A percentile compares a stretch with the other conserved stretches of the same genome.
phyloP scores from a whole-genome alignment of 768 basidiomycete species.

The Rhizopogon roseolus region DNA sequence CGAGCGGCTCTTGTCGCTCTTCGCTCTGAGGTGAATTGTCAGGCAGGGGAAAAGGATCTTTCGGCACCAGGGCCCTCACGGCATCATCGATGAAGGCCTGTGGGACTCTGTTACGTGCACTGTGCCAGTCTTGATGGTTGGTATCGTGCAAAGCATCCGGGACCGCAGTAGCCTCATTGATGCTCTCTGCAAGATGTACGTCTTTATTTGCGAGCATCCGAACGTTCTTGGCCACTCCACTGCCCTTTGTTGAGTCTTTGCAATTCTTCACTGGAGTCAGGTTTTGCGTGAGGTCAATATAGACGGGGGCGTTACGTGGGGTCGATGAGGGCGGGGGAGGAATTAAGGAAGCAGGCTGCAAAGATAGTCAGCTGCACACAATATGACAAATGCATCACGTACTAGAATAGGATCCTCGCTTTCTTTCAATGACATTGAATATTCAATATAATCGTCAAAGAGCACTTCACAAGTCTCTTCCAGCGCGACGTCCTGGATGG shows the following conservation, averaged over 20 bases:
- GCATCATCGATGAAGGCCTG: not conserved
- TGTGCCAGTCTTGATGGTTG: not conserved
- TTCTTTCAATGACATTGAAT: slow-evolving; percentile 1
- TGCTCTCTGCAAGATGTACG: not conserved
- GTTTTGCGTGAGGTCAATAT: slow-evolving; percentile 43
- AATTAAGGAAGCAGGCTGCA: slow-evolving; percentile 6
- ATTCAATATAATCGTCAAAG: slow-evolving; percentile 1
- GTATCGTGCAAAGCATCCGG: not conserved
- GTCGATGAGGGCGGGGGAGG: slow-evolving; percentile 7
- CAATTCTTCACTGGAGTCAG: slow-evolving; percentile 14
- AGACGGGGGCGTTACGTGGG: slow-evolving; percentile 21
- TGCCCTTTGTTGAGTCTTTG: not conserved
- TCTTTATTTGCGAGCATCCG: not conserved
- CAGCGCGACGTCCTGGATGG: not conserved
- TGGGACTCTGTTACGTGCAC: not conserved
- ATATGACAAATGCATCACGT: not conserved
- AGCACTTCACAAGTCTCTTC: not conserved
- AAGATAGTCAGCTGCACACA: slow-evolving; percentile 1
- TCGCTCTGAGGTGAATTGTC: not conserved
- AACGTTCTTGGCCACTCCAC: not conserved
- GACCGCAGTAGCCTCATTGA: too few species aligned
- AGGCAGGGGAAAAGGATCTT: not conserved
- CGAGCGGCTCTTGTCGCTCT: not conserved
- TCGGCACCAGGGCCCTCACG: not conserved
- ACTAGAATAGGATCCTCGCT: not conserved